A percentile compares a stretch with the other conserved stretches of the same genome.
These are phyloP conservation scores for Trifolium subterraneum DNA, from an alignment of 306 rosid species.

Conservation along the genomic window DNA sequence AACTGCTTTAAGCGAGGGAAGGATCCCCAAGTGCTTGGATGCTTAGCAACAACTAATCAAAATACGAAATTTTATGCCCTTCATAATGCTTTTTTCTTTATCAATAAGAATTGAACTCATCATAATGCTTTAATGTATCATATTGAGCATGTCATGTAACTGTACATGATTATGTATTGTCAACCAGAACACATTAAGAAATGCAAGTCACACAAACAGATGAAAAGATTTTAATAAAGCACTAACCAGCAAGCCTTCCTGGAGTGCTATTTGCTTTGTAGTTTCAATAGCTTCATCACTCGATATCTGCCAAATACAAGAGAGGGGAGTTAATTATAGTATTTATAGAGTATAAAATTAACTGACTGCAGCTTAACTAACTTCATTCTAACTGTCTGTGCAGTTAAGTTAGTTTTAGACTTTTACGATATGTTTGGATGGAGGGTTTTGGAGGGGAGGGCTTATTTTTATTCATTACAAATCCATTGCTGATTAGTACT, in stretches of 20 bases:
- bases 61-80: no score
- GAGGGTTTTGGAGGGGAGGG: no score
- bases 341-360: background rate
- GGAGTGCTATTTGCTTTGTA: slow-evolving; percentile 92
- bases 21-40: no score
- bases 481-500: background rate
- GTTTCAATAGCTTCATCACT: slow-evolving; percentile 92
- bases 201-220: slow-evolving; percentile 12
- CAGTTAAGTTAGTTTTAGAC: background rate
- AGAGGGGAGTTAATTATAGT: slow-evolving; percentile 31
- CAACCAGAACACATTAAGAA: background rate
- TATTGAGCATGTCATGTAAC: slow-evolving; percentile 12
- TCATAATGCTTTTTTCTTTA: no score
- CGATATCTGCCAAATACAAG: slow-evolving; percentile 72
- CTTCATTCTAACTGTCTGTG: background rate
- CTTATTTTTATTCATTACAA: no score
- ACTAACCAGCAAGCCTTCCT: slow-evolving; percentile 97
- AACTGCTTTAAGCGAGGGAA: background rate
- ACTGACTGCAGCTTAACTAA: background rate
- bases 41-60: no score
- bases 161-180: slow-evolving; percentile 18
- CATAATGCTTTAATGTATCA: background rate
- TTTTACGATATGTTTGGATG: no score
- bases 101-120: no score
- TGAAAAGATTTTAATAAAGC: slow-evolving; percentile 28